Percentiles rank a stretch among this genome's conserved stretches.
These are phyloP conservation scores for Cryptococcus sp. DNA, from an alignment of 1,284 basidiomycete genomes.

Conservation along the genomic window DNA sequence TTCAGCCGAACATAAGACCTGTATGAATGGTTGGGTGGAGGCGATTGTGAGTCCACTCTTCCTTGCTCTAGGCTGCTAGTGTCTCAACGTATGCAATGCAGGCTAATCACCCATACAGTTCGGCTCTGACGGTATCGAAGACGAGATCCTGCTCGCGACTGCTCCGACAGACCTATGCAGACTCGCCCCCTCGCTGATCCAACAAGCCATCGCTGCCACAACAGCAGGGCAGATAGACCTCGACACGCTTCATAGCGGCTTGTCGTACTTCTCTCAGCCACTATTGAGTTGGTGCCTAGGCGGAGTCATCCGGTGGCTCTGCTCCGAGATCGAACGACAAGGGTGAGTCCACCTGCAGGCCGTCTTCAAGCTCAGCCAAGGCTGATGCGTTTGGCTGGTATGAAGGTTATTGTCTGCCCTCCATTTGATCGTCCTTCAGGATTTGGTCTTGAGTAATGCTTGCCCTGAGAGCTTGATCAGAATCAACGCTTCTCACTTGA, in stretches of 20 bases:
- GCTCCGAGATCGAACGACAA: conserved; percentile 45
- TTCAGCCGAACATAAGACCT: conserved; percentile 37
- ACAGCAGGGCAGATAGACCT: conserved; percentile 55
- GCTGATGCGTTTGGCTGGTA: not conserved
- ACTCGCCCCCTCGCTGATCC: conserved; percentile 55
- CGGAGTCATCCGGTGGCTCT: conserved; percentile 54
- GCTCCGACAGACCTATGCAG: conserved; percentile 53
- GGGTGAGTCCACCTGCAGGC: conserved; percentile 33
- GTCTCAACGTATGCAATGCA: not conserved
- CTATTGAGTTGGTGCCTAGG: conserved; percentile 58
- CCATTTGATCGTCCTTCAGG: conserved; percentile 50
- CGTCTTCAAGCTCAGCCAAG: not conserved
- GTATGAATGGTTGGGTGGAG: conserved; percentile 50
- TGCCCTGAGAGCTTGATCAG: conserved; percentile 42
- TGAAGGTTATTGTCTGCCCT: conserved; percentile 39
- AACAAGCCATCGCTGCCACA: conserved; percentile 55
- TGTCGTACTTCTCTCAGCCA: conserved; percentile 59
- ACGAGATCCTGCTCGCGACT: conserved; percentile 53
- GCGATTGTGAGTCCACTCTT: conserved; percentile 40
- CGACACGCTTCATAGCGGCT: conserved; percentile 56
- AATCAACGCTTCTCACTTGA: conserved; percentile 29
- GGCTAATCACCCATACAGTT: conserved; percentile 32
- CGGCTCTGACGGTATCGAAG: conserved; percentile 52
- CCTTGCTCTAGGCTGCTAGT: not conserved
- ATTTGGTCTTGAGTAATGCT: conserved; percentile 39